Evolutionary conservation across 192 early-diverging fungal genomes (phyloP).

Genomic region (Coemansia sp.): DNA sequence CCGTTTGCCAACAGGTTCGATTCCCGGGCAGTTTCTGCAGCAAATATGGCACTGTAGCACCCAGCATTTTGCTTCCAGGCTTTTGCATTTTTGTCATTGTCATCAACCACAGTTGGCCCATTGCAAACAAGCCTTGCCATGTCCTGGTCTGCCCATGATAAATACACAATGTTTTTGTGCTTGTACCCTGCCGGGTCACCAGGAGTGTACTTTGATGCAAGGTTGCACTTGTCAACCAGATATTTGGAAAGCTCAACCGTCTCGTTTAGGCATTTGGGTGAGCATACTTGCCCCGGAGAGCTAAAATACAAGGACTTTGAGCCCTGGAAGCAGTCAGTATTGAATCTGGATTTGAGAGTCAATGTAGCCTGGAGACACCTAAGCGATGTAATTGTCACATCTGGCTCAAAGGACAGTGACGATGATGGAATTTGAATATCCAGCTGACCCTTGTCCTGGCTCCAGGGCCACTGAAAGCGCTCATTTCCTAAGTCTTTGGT

Average conservation of each 20-base stretch:
- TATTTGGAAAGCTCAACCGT: conserved; percentile 39
- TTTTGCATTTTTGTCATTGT: background rate
- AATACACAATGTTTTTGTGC: conserved; percentile 43
- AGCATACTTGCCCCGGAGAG: conserved; percentile 39
- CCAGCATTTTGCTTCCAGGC: conserved; percentile 15
- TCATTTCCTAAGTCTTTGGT: background rate
- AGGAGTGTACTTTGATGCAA: conserved; percentile 14
- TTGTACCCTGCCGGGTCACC: conserved; percentile 39
- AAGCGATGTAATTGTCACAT: conserved; percentile 29
- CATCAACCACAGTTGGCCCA: conserved; percentile 12
- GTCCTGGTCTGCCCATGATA: conserved; percentile 40
- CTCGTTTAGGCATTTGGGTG: conserved; percentile 26
- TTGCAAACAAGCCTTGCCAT: conserved; percentile 36
- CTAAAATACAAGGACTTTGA: conserved; percentile 43
- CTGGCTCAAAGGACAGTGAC: conserved; percentile 20
- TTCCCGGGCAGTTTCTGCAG: conserved; percentile 34
- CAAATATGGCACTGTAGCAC: conserved; percentile 41
- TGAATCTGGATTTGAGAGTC: conserved; percentile 17
- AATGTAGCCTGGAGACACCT: conserved; percentile 29
- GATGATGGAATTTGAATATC: conserved; percentile 30
- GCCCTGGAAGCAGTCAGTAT: conserved; percentile 31
- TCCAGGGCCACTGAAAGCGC: conserved; percentile 44
- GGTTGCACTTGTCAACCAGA: conserved; percentile 27
- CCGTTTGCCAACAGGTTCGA: conserved; percentile 9
- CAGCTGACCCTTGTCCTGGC: conserved; percentile 13